Evolutionary conservation across 495 filamentous ascomycete species (phyloP).

Genomic region (Penicillium egyptiacum): DNA sequence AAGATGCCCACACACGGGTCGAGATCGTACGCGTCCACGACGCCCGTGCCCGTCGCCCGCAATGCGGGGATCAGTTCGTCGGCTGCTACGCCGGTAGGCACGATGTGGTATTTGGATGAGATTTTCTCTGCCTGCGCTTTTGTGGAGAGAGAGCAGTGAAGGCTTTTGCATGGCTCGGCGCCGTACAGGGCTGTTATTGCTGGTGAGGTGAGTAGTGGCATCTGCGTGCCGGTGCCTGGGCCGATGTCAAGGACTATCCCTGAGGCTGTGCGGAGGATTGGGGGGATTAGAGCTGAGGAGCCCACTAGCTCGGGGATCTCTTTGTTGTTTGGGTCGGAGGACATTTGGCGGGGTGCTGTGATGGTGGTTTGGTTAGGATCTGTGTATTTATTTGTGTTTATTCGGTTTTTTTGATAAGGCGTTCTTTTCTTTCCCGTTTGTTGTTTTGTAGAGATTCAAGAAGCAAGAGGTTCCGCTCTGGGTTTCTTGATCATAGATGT

Average conservation of each 20-base stretch:
- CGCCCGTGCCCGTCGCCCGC: conserved; percentile 41
- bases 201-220: conserved; percentile 42
- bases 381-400: neutral
- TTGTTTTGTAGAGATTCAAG: neutral
- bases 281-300: conserved; percentile 42
- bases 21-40: conserved; percentile 12
- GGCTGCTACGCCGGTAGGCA: conserved; percentile 61
- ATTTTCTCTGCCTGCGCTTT: conserved; percentile 52
- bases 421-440: neutral
- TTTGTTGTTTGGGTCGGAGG: conserved; percentile 12
- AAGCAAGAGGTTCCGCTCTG: neutral
- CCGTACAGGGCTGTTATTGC: conserved; percentile 61
- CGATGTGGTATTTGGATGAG: conserved; percentile 60
- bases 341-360: conserved; percentile 14
- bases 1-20: conserved; percentile 44
- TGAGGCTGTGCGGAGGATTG: conserved; percentile 33
- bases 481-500: neutral
- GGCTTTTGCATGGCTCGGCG: conserved; percentile 61
- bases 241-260: conserved; percentile 52
- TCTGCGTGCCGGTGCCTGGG: conserved; percentile 51
- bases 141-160: conserved; percentile 52
- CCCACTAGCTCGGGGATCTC: conserved; percentile 12
- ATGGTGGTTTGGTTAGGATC: conserved; percentile 1
- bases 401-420: conserved; percentile 1
- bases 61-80: conserved; percentile 39